Evolutionary conservation across 2,329 filamentous ascomycete genomes (phyloP), one percentile per base, ranked within the genome.

Genomic region (Blumeriella jaapii): DNA sequence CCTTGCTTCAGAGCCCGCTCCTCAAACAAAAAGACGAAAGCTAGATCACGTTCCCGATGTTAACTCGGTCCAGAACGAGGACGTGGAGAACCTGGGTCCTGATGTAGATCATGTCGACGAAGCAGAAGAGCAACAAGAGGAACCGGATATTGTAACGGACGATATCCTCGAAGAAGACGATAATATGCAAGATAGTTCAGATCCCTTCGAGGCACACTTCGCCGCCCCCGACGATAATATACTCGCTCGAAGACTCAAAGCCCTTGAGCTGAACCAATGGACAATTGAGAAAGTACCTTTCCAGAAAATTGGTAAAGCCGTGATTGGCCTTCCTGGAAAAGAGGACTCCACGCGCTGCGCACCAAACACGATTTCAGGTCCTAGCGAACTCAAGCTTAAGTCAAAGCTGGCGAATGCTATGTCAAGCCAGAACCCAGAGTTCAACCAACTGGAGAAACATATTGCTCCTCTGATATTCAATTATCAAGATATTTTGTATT

Each of bases 121-220:
- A 13, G 60, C 62, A 2, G 61, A 69, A 34, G 69, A 71, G 29
- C 60, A 63, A 8, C 68, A 72, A 27, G 65, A 66, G 28, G 64
- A 61, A 1, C 61, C 61, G 1, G 56, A 61, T 40, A 53, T 39
- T 26, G 50, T 41, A 15, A 51, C 51, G 7, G 56, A 60, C 27
- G 51, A 43, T n/a, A 25, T 55, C 5, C 47, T 57, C 11, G 50
- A 62, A 16, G 58, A 62, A 27, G 53, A 55, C 44, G 50, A 53
- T 49, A 13, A 72, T 31, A 64, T 69, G 10, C 65, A 68, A 30
- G 65, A 74, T 44, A 56, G 62, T 17, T 60, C 60, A 4, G 82
- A 93, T 55, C 80, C 84, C 0, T 95, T 93, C 52, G 81, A 91
- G 44, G 61, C 64, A 6, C 89, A 95, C 59, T 93, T 93, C 55